Evolutionary conservation across 177 flowering plant species (phyloP).

Genomic region (Vitis hybrid): DNA sequence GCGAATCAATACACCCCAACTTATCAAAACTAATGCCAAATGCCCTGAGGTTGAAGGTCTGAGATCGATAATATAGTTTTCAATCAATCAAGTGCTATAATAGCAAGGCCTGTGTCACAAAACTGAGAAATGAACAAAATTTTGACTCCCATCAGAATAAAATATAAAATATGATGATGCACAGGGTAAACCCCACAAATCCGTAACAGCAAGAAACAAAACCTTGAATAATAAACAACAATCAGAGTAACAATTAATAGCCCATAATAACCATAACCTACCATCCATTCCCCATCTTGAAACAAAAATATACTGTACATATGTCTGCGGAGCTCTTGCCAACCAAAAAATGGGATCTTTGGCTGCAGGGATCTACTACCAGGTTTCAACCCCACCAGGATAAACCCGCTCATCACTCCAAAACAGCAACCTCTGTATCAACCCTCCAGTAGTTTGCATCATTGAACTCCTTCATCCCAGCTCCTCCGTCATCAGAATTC

Average conservation of each 20-base stretch:
- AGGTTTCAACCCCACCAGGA: constrained; percentile 5
- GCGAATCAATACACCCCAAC: too few species aligned
- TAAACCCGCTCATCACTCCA: constrained; percentile 32
- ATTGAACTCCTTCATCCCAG: constrained; percentile 72
- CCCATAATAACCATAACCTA: constrained; percentile 21
- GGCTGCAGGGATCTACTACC: constrained; percentile 9
- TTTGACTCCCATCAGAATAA: neutral
- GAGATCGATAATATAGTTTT: too few species aligned
- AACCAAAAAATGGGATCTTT: constrained; percentile 11
- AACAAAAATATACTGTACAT: constrained; percentile 41
- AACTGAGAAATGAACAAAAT: too few species aligned
- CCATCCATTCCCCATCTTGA: constrained; percentile 22
- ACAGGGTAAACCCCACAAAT: constrained; percentile 10
- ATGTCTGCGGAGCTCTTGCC: constrained; percentile 10
- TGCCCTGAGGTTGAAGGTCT: too few species aligned
- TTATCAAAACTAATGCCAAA: too few species aligned
- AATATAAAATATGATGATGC: constrained; percentile 11
- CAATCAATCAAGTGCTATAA: too few species aligned
- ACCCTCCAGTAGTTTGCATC: constrained; percentile 91
- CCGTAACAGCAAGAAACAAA: constrained; percentile 19
- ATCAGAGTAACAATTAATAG: neutral
- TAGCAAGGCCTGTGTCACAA: too few species aligned
- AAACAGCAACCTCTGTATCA: constrained; percentile 70
- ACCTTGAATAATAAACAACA: constrained; percentile 26
- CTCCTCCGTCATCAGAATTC: constrained; percentile 43